Percentiles rank a stretch among this genome's conserved stretches.
Conservation (phyloP, 805 yeast species). For the Candida insectorum region DNA sequence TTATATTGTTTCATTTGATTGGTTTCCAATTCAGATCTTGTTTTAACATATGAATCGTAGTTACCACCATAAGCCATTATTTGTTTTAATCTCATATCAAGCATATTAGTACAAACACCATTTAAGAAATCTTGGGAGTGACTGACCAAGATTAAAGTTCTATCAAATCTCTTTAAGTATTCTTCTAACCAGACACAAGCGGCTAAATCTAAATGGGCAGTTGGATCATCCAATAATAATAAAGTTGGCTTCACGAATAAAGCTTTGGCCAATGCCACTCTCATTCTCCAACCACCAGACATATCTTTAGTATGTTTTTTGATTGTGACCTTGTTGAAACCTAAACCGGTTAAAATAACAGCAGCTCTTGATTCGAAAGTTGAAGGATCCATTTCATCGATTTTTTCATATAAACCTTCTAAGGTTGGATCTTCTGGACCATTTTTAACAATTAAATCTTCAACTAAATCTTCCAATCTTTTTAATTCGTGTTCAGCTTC, state of each 20-base stretch:
- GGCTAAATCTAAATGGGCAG: slow-evolving; percentile 98
- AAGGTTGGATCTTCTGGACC: slow-evolving; percentile 90
- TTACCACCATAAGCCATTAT: slow-evolving; percentile 90
- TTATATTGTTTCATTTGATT: slow-evolving; percentile 97
- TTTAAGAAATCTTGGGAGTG: slow-evolving; percentile 99
- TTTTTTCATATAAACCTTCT: slow-evolving; percentile 90
- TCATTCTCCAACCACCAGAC: slow-evolving; percentile 99
- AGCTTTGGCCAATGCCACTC: slow-evolving; percentile 98
- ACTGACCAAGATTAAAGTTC: slow-evolving; percentile 89
- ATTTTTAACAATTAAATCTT: slow-evolving; percentile 80
- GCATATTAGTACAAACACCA: slow-evolving; percentile 97
- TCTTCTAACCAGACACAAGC: slow-evolving; percentile 99
- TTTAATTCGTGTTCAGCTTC: slow-evolving; percentile 94
- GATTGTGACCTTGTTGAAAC: slow-evolving; percentile 85
- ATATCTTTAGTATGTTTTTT: slow-evolving; percentile 94
- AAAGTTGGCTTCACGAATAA: slow-evolving; percentile 96
- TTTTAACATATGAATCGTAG: slow-evolving; percentile 94
- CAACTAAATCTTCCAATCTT: slow-evolving; percentile 86
- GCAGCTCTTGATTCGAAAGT: slow-evolving; percentile 98
- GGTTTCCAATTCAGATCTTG: slow-evolving; percentile 89
- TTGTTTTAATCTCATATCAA: slow-evolving; percentile 88
- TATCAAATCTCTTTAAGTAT: slow-evolving; percentile 90
- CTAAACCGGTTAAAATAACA: slow-evolving; percentile 91
- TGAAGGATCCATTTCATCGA: slow-evolving; percentile 92
- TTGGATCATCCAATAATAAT: slow-evolving; percentile 93